phyloP scores from a whole-genome alignment of 2,329 filamentous ascomycete genomes.

The Fusarium albidum region DNA sequence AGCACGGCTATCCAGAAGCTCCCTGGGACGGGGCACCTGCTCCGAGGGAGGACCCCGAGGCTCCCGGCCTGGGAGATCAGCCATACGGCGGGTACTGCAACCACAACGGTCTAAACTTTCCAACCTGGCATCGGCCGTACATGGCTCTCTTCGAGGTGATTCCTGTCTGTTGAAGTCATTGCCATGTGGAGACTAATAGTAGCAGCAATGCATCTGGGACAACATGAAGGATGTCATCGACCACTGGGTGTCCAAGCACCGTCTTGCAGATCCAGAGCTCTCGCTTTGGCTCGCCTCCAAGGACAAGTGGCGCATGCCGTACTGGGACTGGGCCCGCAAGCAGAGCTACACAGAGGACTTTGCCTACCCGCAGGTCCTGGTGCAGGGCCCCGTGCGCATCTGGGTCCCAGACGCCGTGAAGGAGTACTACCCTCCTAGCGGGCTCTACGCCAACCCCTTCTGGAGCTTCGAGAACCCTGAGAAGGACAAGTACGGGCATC shows the following conservation, averaged over 20 bases:
- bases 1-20: slow-evolving; percentile 21
- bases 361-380: slow-evolving; percentile 9
- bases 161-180: accelerated
- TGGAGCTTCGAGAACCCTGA: slow-evolving; percentile 18
- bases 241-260: neutral
- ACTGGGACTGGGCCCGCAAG: slow-evolving; percentile 47
- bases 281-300: slow-evolving; percentile 39
- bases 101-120: slow-evolving; percentile 23
- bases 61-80: neutral
- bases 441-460: neutral
- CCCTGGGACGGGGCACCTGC: slow-evolving; percentile 7
- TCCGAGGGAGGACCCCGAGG: neutral
- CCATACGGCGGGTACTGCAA: slow-evolving; percentile 19
- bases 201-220: slow-evolving; percentile 10
- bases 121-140: slow-evolving; percentile 20
- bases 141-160: slow-evolving; percentile 24
- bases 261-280: neutral
- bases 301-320: slow-evolving; percentile 43
- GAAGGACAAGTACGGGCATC: neutral
- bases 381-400: neutral
- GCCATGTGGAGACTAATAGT: neutral
- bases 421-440: slow-evolving; percentile 9
- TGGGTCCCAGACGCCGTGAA: too few species aligned
- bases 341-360: slow-evolving; percentile 12
- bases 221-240: slow-evolving; percentile 18